Conservation (phyloP, 495 filamentous ascomycete genomes). For the Barbatosphaeria neglecta region DNA sequence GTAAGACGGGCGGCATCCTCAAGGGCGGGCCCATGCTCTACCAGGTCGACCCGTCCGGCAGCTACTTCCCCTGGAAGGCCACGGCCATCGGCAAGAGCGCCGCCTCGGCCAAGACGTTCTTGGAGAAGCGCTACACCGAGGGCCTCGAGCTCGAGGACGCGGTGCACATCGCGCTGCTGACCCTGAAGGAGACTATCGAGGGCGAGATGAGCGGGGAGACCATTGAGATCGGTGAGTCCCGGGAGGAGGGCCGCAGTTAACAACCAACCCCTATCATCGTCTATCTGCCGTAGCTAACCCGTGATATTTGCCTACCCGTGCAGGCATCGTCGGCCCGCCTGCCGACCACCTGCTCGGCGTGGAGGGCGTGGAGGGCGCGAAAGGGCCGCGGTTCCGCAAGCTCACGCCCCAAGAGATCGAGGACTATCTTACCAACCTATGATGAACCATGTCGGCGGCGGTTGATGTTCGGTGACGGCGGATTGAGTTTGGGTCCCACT, state of each 20-base stretch:
- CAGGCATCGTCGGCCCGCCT: constrained; percentile 89
- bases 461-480: constrained; percentile 7
- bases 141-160: constrained; percentile 96
- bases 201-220: constrained; percentile 99
- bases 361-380: constrained; percentile 81
- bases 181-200: constrained; percentile 97
- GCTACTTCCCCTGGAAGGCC: constrained; percentile 98
- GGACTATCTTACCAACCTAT: constrained; percentile 97
- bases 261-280: background rate
- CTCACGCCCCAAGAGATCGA: constrained; percentile 96
- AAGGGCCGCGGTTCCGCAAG: constrained; percentile 90
- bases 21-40: constrained; percentile 96
- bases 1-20: constrained; percentile 86
- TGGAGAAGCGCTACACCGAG: constrained; percentile 97
- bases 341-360: constrained; percentile 86
- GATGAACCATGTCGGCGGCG: constrained; percentile 17
- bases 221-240: constrained; percentile 91
- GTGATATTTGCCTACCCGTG: background rate
- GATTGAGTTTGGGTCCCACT: no score
- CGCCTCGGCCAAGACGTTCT: constrained; percentile 93
- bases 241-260: no score
- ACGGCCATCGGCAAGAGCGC: constrained; percentile 98
- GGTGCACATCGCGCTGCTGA: constrained; percentile 94
- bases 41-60: constrained; percentile 93
- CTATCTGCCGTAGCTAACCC: constrained; percentile 21